Evolutionary conservation across 75 land plant species (phyloP).

Genomic region (Selaginella moellendorffii): DNA sequence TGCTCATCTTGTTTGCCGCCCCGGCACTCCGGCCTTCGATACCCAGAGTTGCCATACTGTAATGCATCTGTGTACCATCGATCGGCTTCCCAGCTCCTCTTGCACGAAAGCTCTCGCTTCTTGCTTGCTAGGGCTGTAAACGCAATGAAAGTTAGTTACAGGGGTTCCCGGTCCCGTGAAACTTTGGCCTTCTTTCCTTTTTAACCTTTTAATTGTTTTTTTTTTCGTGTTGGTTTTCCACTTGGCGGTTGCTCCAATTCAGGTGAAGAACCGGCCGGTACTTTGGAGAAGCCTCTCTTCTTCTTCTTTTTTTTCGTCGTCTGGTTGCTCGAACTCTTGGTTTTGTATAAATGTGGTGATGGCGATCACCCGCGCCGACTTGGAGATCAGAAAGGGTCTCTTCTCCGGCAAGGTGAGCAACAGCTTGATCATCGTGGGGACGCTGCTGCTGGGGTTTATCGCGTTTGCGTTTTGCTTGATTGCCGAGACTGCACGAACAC

Average conservation of each 20-base stretch:
- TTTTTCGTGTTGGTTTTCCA: too few relatives aligned
- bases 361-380: neutral
- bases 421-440: neutral
- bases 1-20: neutral
- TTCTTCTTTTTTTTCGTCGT: too few relatives aligned
- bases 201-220: too few relatives aligned
- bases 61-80: neutral
- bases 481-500: neutral
- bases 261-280: too few relatives aligned
- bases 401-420: neutral
- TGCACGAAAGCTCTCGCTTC: too few relatives aligned
- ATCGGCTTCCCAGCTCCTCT: too few relatives aligned
- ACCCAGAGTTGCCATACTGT: neutral
- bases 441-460: neutral
- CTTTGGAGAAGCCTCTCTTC: too few relatives aligned
- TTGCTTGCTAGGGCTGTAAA: too few relatives aligned
- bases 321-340: too few relatives aligned
- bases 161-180: neutral
- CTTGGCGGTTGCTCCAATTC: too few relatives aligned
- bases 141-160: neutral
- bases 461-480: neutral
- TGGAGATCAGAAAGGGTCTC: neutral
- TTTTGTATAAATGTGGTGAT: too few relatives aligned
- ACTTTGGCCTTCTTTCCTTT: too few relatives aligned
- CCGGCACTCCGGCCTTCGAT: neutral